Evolutionary conservation across 164 flowering plant species (phyloP).

Genomic region (Vitis riparia): DNA sequence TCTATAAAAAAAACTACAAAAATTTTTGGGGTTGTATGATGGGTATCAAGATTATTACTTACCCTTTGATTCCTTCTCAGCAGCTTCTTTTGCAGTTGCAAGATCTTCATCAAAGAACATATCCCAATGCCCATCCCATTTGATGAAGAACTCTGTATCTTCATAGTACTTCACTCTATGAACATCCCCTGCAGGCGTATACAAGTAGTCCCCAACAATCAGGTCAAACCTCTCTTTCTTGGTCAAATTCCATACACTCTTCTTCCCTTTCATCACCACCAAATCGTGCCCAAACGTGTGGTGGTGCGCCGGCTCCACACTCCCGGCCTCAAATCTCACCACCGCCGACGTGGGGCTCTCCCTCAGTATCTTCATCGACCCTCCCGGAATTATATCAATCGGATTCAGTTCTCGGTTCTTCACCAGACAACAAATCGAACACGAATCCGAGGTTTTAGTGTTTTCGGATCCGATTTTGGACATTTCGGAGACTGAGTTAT

Average conservation of each 20-base stretch:
- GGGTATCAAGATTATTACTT: neutral
- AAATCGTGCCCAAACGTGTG: constrained; percentile 91
- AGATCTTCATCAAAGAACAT: constrained; percentile 85
- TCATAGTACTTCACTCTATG: constrained; percentile 84
- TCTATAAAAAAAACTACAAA: too few species aligned
- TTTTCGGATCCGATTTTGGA: constrained; percentile 40
- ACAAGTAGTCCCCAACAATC: constrained; percentile 73
- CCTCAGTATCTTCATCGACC: constrained; percentile 80
- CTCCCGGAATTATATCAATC: constrained; percentile 80
- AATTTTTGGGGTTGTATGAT: too few species aligned
- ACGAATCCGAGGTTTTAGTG: constrained; percentile 15
- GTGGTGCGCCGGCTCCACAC: constrained; percentile 93
- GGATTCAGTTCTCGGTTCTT: constrained; percentile 51
- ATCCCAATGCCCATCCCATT: constrained; percentile 96
- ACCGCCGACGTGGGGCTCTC: constrained; percentile 89
- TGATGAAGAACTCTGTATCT: constrained; percentile 91
- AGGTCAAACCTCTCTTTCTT: constrained; percentile 62
- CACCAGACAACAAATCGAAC: constrained; percentile 60
- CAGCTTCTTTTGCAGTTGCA: constrained; percentile 39
- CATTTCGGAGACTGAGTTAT: constrained; percentile 62
- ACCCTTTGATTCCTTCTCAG: constrained; percentile 17
- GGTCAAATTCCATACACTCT: constrained; percentile 86
- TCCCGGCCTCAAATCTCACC: constrained; percentile 77
- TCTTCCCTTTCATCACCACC: constrained; percentile 79
- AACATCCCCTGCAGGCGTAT: constrained; percentile 85